A percentile compares a stretch with the other conserved stretches of the same genome.
Conservation (phyloP, 345 rosid species). For the Salix dunnii region DNA sequence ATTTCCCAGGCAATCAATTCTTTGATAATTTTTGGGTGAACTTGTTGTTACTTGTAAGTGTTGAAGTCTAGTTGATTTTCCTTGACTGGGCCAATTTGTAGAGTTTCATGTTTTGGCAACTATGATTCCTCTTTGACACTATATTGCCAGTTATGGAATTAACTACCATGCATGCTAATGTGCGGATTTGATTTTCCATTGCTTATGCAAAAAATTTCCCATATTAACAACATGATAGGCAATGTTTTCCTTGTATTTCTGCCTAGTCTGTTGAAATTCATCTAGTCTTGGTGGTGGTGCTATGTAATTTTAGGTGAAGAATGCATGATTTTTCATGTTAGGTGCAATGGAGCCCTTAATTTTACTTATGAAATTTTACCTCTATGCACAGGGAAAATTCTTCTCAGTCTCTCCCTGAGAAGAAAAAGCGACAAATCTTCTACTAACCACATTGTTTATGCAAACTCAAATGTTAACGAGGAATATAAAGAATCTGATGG, state of each 20-base stretch:
- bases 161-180: not conserved
- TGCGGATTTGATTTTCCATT: not conserved
- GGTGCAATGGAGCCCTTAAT: not conserved
- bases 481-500: slow-evolving; percentile 35
- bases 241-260: not conserved
- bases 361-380: not conserved
- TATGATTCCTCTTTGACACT: not conserved
- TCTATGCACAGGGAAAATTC: slow-evolving; percentile 65
- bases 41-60: not conserved
- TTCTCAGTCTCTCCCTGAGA: slow-evolving; percentile 53
- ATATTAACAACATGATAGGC: not conserved
- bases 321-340: not conserved
- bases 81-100: not conserved
- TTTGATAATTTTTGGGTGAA: not conserved
- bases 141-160: not conserved
- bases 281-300: not conserved
- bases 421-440: slow-evolving; percentile 38
- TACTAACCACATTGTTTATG: slow-evolving; percentile 21
- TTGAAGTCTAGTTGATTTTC: not conserved
- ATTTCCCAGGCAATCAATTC: not conserved
- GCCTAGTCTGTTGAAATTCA: not conserved
- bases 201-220: not conserved
- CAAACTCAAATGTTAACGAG: slow-evolving; percentile 32
- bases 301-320: too few relatives aligned
- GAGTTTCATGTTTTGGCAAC: not conserved